A percentile compares a stretch with the other conserved stretches of the same genome.
These are phyloP conservation scores for Trypanosoma scelopori DNA, from an alignment of 208 protist species.

Conservation along the genomic window DNA sequence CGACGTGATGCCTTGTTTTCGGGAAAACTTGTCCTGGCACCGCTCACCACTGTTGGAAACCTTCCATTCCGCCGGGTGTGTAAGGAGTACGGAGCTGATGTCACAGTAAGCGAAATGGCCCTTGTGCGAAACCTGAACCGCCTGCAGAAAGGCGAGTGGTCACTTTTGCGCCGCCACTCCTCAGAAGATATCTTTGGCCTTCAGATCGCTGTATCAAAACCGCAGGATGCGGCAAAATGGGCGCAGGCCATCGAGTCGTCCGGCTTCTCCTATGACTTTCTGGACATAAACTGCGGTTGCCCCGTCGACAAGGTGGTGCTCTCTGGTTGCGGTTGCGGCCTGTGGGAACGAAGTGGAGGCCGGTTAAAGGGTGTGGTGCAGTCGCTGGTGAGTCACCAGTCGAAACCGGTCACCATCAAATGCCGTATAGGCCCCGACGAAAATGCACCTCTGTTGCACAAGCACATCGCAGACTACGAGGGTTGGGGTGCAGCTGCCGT, in stretches of 20 bases:
- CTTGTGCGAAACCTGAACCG: constrained; percentile 86
- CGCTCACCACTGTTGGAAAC: constrained; percentile 98
- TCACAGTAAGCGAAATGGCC: constrained; percentile 96
- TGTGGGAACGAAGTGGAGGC: constrained; percentile 75
- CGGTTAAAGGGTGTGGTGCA: constrained; percentile 77
- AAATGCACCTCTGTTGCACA: constrained; percentile 76
- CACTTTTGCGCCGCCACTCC: constrained; percentile 92
- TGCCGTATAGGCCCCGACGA: constrained; percentile 88
- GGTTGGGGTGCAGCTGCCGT: constrained; percentile 88
- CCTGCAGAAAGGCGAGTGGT: constrained; percentile 89
- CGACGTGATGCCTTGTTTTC: constrained; percentile 64
- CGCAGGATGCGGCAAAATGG: constrained; percentile 55
- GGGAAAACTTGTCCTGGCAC: constrained; percentile 94
- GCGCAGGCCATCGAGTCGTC: constrained; percentile 73
- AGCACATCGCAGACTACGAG: constrained; percentile 78
- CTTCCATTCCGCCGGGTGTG: constrained; percentile 96
- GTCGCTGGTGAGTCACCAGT: constrained; percentile 57
- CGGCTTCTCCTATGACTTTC: constrained; percentile 90
- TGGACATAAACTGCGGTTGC: constrained; percentile 97
- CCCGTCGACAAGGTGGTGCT: constrained; percentile 93
- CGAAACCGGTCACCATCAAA: constrained; percentile 88
- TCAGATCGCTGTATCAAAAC: constrained; percentile 82
- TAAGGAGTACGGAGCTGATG: constrained; percentile 90
- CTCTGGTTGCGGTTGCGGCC: constrained; percentile 80
- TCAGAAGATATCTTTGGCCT: constrained; percentile 96